Base-by-base conservation (phyloP, 331 rosid genomes). In the Stylosanthes scabra region DNA sequence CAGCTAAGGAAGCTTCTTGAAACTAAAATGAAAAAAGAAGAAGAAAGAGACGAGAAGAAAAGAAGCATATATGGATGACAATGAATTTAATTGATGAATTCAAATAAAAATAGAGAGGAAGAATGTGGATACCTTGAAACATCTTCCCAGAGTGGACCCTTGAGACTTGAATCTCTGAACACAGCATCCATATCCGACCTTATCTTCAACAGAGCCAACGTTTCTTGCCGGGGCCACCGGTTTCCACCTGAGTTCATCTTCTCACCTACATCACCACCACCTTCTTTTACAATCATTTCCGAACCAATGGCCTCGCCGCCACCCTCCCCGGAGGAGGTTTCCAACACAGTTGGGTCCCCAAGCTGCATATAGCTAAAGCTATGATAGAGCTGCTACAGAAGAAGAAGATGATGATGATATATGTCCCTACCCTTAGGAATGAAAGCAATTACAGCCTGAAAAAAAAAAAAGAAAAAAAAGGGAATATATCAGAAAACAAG, bases 81-180 rank as follows among this genome's bases (percentile, higher is more conserved):
- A 65, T 57, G 74, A n/a, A n/a, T n/a, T n/a, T n/a, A n/a, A n/a
- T n/a, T n/a, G n/a, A n/a, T n/a, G n/a, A n/a, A n/a, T n/a, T n/a
- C n/a, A n/a, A n/a, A n/a, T n/a, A n/a, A n/a, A n/a, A n/a, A n/a
- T n/a, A n/a, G n/a, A n/a, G n/a, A n/a, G n/a, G n/a, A n/a, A n/a
- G n/a, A n/a, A n/a, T n/a, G 37, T 7, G 3, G 11, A 3, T 84
- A 95, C 98, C 99, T 95, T 80, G 99, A 85, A 83, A 95, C 85
- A 29, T 95, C 85, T 65, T 95, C 96, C 99, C 99, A 92, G 76
- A 95, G 83, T 68, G 99, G 99, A 83, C 91, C 97, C 88, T 95
- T 95, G 72, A 92, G 88, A 83, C 78, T 88, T 39, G 99, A 89
- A 76, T 90, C 98, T 2, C 97, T 82, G 68, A 95, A 95, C 57